phyloP scores from a whole-genome alignment of 768 basidiomycete species.

The Boletus sp. region DNA sequence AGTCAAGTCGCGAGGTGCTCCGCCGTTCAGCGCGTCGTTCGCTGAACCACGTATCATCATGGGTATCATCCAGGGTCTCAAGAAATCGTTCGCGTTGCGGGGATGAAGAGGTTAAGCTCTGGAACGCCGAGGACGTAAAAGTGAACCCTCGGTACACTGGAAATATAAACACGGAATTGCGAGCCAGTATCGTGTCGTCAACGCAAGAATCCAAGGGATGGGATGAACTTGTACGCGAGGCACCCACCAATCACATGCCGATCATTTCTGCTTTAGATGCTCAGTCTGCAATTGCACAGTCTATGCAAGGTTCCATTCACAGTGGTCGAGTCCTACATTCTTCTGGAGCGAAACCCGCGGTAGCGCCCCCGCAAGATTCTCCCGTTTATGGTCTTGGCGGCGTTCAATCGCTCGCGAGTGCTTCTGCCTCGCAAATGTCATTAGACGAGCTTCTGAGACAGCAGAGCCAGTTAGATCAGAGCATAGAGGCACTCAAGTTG shows the following conservation, averaged over 20 bases:
- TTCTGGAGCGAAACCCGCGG: not conserved
- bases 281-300: conserved; percentile 3
- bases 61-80: conserved; percentile 35
- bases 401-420: conserved; percentile 17
- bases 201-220: conserved; percentile 8
- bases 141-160: conserved; percentile 8
- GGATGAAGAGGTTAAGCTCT: conserved; percentile 32
- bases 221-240: conserved; percentile 4
- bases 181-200: conserved; percentile 2
- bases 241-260: conserved; percentile 1
- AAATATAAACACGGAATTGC: not conserved
- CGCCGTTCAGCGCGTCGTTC: conserved; percentile 21
- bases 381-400: conserved; percentile 48
- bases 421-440: conserved; percentile 32
- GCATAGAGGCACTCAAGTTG: conserved; percentile 55
- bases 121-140: conserved; percentile 34
- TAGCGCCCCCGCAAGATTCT: conserved; percentile 27
- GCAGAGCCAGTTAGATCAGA: conserved; percentile 63
- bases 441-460: conserved; percentile 56
- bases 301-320: conserved; percentile 7
- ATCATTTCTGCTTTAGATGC: conserved; percentile 8
- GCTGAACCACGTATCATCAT: conserved; percentile 36
- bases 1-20: conserved; percentile 11
- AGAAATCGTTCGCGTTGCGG: conserved; percentile 22
- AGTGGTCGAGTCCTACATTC: not conserved